Base-by-base conservation (phyloP, 2,329 filamentous ascomycete genomes). In the Aspergillus latus region DNA sequence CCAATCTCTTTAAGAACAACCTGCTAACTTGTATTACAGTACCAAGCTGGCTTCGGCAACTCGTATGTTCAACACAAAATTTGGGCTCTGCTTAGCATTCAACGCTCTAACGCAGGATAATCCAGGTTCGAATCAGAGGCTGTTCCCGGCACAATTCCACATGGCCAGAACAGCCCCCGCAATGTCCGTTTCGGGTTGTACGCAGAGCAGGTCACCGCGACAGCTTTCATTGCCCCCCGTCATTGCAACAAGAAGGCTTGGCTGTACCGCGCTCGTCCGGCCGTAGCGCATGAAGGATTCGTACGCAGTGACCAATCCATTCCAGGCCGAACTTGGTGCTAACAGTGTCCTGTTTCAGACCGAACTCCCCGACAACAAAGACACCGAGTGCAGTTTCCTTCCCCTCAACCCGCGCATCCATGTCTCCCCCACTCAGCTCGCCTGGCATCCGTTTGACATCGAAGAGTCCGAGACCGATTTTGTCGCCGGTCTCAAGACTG, bases 21-120 rank as follows among this genome's bases (percentile, higher is more conserved):
- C 5, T 21, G 36, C 58, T 66, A 62, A 66, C 26, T 21, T 21
- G 36, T 1, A 21, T 10, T 6, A 1, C 29, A 79, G 70, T 85
- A 85, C 63, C 80, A 84, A 78, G 67, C 76, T 16, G 83, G 82
- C 16, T 84, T 84, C 62, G 78, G 78, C 37, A 85, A 85, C 65
- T 63, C 66, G 68, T 73, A 72, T 59, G 74, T 66, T 42, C 42
- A 39, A 39, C 54, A 60, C 13, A 42, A 40, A 5, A 43, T 56
- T 15, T 61, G 61, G 32, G 32, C 32, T 7, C 34, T 37, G 34
- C 34, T 37, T 59, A 55, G 54, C 40, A 61, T 59, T 62, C 59
- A 61, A 67, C 56, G 51, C 51, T 60, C 66, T 72, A 61, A 74
- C 66, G 55, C 56, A 59, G 48, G 16, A 44, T 52, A n/a, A 52